Conservation (phyloP, 192 early-diverging fungal species). For the Rhizoclosmatium globosum region DNA sequence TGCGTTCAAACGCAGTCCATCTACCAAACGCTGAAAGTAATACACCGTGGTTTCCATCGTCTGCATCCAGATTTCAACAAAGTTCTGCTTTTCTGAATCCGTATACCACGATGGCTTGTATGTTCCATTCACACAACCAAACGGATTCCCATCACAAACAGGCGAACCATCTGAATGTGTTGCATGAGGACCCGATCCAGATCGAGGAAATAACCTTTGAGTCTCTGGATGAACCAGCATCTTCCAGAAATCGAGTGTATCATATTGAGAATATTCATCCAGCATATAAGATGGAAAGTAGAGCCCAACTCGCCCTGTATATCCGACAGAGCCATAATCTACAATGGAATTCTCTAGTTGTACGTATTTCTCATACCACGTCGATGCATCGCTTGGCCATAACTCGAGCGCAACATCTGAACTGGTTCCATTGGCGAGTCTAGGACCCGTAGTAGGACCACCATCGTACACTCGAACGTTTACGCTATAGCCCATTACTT, state of each 20-base stretch:
- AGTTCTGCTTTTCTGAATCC: neutral
- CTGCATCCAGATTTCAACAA: constrained; percentile 7
- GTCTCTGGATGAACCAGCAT: constrained; percentile 25
- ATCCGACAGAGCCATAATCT: constrained; percentile 16
- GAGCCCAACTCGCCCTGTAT: constrained; percentile 23
- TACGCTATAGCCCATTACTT: neutral
- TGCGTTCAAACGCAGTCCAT: constrained; percentile 4
- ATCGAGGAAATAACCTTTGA: neutral
- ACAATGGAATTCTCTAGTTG: neutral
- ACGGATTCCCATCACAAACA: constrained; percentile 9
- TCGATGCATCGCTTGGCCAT: constrained; percentile 14
- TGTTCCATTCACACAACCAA: constrained; percentile 17
- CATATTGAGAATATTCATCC: constrained; percentile 14
- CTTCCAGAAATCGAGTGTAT: constrained; percentile 32
- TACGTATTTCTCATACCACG: constrained; percentile 2
- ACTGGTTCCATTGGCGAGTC: neutral
- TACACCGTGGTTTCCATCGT: neutral
- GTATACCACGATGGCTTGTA: constrained; percentile 2
- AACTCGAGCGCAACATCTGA: constrained; percentile 15
- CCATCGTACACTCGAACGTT: neutral
- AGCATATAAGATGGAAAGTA: constrained; percentile 34
- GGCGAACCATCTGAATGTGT: neutral
- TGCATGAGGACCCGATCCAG: neutral
- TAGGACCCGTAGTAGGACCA: neutral
- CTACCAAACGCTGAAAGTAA: neutral